Base-by-base conservation (phyloP, 78 protist species). In the Dictyostelium citrinum region DNA sequence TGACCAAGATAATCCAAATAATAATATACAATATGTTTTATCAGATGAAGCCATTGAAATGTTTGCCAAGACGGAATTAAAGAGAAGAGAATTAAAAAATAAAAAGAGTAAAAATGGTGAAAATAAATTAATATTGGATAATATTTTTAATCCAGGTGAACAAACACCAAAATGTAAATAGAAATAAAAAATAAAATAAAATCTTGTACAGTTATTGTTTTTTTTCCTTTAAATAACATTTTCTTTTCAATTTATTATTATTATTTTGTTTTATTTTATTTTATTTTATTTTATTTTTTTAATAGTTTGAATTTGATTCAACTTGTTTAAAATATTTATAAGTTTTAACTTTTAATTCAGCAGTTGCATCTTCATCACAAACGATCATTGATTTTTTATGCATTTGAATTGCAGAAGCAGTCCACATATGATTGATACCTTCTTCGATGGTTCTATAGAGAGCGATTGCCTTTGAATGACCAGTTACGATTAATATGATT, bases 311-410 rank as follows among this genome's bases (percentile, higher is more conserved):
- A 79, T 79, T 41, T 80, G 12, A 20, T 72, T 92, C 84, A 20
- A 85, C 75, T 39, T 93, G 90, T 78, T 97, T 97, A 85, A 97
- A 97, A 86, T 97, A 97, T 67, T 82, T 90, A 27, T 90, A 97
- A 3, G 98, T 97, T 85, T 93, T 91, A 46, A 97, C 97, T 24
- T 92, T 85, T 41, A 97, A 84, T 90, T 97, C 98, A 33, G 70
- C 79, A 2, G 97, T 97, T 0, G 97, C 95, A 43, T 82, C 97
- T 64, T 97, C 98, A 91, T 97, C 98, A 83, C 98, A 97, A 22
- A 96, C 97, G 4, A 97, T 49, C 75, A 95, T 68, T 3, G 97
- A 75, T 70, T 77, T 37, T 35, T 60, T 35, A 68, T 96, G 96
- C 88, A 90, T 58, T 82, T 96, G 96, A 12, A 96, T 37, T 24